Percentiles rank a stretch among this genome's conserved stretches.
phyloP scores from a whole-genome alignment of 768 basidiomycete genomes.

The Lenzites betulinus region DNA sequence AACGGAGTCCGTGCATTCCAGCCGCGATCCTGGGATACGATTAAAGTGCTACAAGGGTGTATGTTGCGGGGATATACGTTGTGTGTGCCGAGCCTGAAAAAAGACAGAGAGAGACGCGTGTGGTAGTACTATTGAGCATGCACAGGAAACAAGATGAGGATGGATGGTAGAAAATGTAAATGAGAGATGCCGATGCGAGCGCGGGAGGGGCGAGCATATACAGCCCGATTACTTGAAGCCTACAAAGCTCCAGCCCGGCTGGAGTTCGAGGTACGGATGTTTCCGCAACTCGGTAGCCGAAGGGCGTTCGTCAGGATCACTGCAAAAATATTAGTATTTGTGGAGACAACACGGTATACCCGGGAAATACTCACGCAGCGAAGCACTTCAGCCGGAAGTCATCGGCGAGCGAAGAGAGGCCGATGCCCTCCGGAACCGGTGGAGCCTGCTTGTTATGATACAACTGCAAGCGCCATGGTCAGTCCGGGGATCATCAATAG shows the following conservation, averaged over 20 bases:
- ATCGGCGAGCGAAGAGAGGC: constrained; percentile 71
- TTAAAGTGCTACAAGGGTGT: constrained; percentile 28
- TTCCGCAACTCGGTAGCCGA: constrained; percentile 74
- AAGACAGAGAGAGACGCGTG: constrained; percentile 14
- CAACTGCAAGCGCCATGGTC: constrained; percentile 48
- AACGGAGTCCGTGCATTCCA: constrained; percentile 22
- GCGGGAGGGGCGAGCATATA: not conserved
- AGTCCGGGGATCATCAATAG: not conserved
- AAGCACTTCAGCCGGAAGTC: constrained; percentile 91
- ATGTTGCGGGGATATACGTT: constrained; percentile 24
- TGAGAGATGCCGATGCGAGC: not conserved
- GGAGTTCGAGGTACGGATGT: constrained; percentile 77
- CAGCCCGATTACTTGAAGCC: constrained; percentile 39
- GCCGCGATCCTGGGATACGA: constrained; percentile 19
- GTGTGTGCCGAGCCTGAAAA: constrained; percentile 13
- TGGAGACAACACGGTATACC: not conserved
- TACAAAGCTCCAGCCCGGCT: constrained; percentile 74
- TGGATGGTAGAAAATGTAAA: constrained; percentile 8
- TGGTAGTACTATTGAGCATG: constrained; percentile 29
- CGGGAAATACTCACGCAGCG: constrained; percentile 65
- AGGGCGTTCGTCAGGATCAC: constrained; percentile 84
- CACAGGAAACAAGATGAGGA: constrained; percentile 6
- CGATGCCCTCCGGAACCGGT: constrained; percentile 84
- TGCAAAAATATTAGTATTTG: constrained; percentile 30
- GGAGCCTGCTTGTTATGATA: constrained; percentile 85